Base-by-base conservation (phyloP, 2,329 filamentous ascomycete species). In the Colletotrichum karsti region DNA sequence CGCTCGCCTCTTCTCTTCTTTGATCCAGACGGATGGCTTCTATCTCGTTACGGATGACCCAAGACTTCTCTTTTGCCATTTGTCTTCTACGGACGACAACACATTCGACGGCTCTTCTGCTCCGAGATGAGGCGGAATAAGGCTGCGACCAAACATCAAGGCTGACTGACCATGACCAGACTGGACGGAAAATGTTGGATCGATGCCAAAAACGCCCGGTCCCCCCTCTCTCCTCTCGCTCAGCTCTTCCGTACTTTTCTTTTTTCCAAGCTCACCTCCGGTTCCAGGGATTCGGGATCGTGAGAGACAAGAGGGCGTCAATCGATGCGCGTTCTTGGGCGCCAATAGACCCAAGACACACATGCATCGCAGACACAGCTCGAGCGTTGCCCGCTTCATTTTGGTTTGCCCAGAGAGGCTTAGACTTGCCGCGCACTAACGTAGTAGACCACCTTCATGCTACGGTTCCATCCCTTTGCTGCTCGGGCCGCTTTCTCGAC, bases 221-320 rank as follows among this genome's bases (percentile, higher is more conserved):
- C 46, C 30, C 30, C 33, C 51, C 44, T 18, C 55, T 46, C 41
- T 13, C 46, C 30, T 22, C 33, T 60, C 44, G 28, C 55, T 46
- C 41, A n/a, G n/a, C 41, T 30, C 22, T 53, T 28, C 28, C 50
- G 20, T 28, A 26, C n/a, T 53, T 35, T 53, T 53, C 48, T 35
- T 18, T 30, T 33, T 20, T 22, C 26, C 33, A 10, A 9, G 18
- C 44, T 44, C 24, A 30, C 20, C 57, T n/a, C 42, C 57, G 13
- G 22, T 46, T 48, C 57, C 57, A 51, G 57, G 44, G 33, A 60
- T 20, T 60, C n/a, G 42, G 57, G 57, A 51, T 50, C 44, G 44
- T 22, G 57, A 42, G 44, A 50, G n/a, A 35, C 1, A 48, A 18
- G 48, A 51, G 48, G 9, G 44, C 20, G 44, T 18, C n/a, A 7